Percentiles rank a stretch among this genome's conserved stretches.
phyloP scores from a whole-genome alignment of 352 stramenopile species.

The Phytophthora idaei region DNA sequence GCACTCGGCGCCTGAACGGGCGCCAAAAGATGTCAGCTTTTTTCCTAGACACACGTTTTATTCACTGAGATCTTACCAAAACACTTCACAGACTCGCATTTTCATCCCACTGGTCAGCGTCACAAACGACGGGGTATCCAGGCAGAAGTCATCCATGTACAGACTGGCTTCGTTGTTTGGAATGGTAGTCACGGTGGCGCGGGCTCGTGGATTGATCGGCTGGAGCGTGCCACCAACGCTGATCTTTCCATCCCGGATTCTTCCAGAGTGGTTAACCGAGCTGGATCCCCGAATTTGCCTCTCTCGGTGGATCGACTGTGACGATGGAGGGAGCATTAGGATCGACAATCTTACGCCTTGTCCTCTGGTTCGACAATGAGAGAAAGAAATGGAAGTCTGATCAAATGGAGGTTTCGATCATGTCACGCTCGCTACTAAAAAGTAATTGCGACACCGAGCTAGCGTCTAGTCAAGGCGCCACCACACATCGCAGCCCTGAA shows the following conservation, averaged over 20 bases:
- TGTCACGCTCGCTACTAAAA: constrained; percentile 13
- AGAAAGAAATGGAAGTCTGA: constrained; percentile 26
- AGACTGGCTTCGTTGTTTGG: constrained; percentile 35
- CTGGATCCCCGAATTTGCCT: constrained; percentile 6
- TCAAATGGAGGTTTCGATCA: constrained; percentile 21
- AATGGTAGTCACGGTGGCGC: constrained; percentile 21
- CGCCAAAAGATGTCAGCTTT: neutral
- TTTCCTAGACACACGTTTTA: neutral
- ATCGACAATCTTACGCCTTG: constrained; percentile 12
- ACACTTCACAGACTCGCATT: constrained; percentile 27
- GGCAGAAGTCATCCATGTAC: constrained; percentile 32
- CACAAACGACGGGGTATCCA: constrained; percentile 29
- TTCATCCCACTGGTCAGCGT: constrained; percentile 34
- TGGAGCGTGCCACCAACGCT: constrained; percentile 12
- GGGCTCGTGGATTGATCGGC: constrained; percentile 21
- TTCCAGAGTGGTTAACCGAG: neutral
- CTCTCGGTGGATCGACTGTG: constrained; percentile 17
- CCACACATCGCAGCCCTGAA: constrained; percentile 19
- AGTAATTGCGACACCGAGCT: constrained; percentile 11
- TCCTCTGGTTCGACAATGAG: constrained; percentile 17
- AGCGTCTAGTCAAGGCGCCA: constrained; percentile 17
- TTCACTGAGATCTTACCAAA: constrained; percentile 21
- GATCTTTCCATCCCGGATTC: constrained; percentile 4
- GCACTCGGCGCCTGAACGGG: constrained; percentile 16
- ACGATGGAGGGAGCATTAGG: constrained; percentile 12